Conservation (phyloP, 2,329 filamentous ascomycete genomes). For the Nothophaeocryptopus gaeumannii region DNA sequence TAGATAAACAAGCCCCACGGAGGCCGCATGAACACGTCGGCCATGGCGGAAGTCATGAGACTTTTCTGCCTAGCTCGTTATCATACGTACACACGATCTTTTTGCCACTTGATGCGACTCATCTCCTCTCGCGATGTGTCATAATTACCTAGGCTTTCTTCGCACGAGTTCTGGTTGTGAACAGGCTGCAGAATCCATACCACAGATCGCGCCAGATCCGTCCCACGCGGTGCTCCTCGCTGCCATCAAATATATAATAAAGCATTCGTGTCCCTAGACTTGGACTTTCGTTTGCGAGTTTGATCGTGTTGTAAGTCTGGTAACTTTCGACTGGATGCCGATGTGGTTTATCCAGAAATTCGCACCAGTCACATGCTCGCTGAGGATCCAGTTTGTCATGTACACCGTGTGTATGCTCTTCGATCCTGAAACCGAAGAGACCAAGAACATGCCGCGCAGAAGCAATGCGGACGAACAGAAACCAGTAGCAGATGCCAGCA, state of each 20-base stretch:
- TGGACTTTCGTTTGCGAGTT: not conserved
- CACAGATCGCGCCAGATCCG: constrained; percentile 1
- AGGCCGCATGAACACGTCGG: constrained; percentile 1
- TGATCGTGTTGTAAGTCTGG: constrained; percentile 5
- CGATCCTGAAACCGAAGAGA: constrained; percentile 3
- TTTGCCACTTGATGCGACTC: no score
- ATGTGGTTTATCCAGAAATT: constrained; percentile 1
- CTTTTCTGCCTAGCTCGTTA: not conserved
- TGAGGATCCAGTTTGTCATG: constrained; percentile 2
- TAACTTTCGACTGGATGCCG: constrained; percentile 11
- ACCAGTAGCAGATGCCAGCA: constrained; percentile 7
- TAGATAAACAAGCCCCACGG: constrained; percentile 1
- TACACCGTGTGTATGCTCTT: constrained; percentile 7
- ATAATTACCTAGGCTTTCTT: no score
- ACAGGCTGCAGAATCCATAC: not conserved
- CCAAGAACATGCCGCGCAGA: not conserved
- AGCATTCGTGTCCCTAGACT: constrained; percentile 1
- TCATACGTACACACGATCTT: no score
- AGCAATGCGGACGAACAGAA: not conserved
- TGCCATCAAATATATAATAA: constrained; percentile 4
- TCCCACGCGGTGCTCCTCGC: not conserved
- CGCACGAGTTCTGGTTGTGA: no score
- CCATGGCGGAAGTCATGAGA: not conserved
- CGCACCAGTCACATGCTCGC: constrained; percentile 9
- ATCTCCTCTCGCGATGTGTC: no score